phyloP scores from a whole-genome alignment of 2,329 filamentous ascomycete species.

The Magnaporthales sp. region DNA sequence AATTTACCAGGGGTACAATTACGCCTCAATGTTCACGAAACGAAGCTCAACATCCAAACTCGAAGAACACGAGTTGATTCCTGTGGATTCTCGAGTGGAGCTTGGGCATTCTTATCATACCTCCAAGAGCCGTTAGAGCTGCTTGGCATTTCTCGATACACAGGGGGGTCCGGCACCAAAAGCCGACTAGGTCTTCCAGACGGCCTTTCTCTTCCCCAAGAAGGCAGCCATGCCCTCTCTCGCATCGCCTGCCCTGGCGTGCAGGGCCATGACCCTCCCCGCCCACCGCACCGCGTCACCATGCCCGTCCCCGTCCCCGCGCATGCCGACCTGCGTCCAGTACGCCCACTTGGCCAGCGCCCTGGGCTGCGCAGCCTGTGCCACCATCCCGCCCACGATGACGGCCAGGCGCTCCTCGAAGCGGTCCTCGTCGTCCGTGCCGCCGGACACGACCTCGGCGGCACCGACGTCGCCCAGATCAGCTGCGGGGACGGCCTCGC shows the following conservation, averaged over 20 bases:
- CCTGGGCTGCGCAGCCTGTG: constrained; percentile 18
- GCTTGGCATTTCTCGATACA: too few relatives aligned
- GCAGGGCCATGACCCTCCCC: constrained; percentile 18
- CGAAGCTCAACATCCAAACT: too few relatives aligned
- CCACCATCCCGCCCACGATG: constrained; percentile 15
- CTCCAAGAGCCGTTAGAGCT: too few relatives aligned
- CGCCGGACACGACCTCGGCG: constrained; percentile 18
- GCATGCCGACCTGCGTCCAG: constrained; percentile 21
- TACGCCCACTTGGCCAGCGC: constrained; percentile 26
- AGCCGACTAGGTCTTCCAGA: constrained; percentile 11
- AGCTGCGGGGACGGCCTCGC: constrained; percentile 16
- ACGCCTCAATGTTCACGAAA: too few relatives aligned
- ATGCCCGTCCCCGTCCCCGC: constrained; percentile 13
- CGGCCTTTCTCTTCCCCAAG: constrained; percentile 15
- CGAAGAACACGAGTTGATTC: too few relatives aligned
- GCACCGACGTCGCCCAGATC: constrained; percentile 14
- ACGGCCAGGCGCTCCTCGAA: constrained; percentile 17
- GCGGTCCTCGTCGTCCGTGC: constrained; percentile 12
- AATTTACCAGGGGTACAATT: too few relatives aligned
- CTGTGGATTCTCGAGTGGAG: too few relatives aligned
- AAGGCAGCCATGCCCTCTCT: constrained; percentile 20
- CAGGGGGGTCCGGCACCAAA: too few relatives aligned
- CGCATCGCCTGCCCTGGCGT: constrained; percentile 19
- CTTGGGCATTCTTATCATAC: too few relatives aligned
- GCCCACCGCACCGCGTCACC: constrained; percentile 19